Percentiles rank a stretch among this genome's conserved stretches.
Conservation (phyloP, 805 yeast genomes). For the Candida coleopterorum region DNA sequence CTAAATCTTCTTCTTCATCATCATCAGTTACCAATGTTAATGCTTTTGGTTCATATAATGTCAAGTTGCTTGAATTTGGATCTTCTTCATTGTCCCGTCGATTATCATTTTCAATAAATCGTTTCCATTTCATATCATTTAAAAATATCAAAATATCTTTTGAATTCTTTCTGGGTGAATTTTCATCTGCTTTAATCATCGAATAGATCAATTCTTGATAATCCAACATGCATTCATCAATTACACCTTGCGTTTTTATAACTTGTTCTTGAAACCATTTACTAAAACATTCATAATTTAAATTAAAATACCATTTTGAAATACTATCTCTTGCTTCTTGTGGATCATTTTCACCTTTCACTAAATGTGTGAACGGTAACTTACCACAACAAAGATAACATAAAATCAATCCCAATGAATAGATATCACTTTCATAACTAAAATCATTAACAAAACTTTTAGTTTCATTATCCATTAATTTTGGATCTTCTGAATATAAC, state of each 20-base stretch:
- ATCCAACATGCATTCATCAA: conserved; percentile 6
- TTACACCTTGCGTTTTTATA: neutral
- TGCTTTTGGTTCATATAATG: neutral
- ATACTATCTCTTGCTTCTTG: conserved; percentile 22
- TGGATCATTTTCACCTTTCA: conserved; percentile 23
- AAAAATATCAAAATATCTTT: conserved; percentile 17
- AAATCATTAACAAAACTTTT: conserved; percentile 49
- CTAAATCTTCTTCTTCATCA: conserved; percentile 7
- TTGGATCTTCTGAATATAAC: conserved; percentile 20
- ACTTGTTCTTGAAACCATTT: conserved; percentile 21
- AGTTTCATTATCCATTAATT: conserved; percentile 18
- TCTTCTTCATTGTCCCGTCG: neutral
- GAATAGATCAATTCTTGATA: conserved; percentile 20
- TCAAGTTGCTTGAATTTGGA: neutral
- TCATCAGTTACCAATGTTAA: neutral
- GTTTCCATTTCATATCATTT: conserved; percentile 18
- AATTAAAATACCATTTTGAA: conserved; percentile 24
- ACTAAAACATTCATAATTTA: conserved; percentile 17
- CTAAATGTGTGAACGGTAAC: conserved; percentile 48
- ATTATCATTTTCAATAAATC: conserved; percentile 4
- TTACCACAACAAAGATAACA: conserved; percentile 67
- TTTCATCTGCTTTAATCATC: conserved; percentile 27
- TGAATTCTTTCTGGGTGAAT: conserved; percentile 9
- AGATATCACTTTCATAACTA: conserved; percentile 70
- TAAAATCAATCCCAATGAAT: conserved; percentile 79